Conservation (phyloP, 768 basidiomycete genomes). For the Lenzites betulinus region DNA sequence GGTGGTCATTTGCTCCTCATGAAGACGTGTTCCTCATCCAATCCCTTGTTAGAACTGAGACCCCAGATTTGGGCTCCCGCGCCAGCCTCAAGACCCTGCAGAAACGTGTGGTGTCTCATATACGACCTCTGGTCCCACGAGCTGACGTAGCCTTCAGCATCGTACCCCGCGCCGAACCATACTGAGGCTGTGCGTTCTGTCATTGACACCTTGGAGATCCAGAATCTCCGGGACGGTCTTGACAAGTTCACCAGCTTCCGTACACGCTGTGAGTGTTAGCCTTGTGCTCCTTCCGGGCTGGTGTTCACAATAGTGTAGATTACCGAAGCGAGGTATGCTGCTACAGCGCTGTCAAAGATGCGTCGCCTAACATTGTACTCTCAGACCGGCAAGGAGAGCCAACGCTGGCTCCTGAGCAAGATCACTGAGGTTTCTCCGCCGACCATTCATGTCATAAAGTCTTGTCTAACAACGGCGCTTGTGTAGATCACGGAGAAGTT, state of each 20-base stretch:
- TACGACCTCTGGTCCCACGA: constrained; percentile 17
- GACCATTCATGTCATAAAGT: not conserved
- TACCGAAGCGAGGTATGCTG: constrained; percentile 71
- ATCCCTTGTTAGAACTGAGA: constrained; percentile 62
- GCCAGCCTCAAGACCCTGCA: constrained; percentile 39
- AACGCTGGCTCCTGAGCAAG: constrained; percentile 72
- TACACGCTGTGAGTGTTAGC: constrained; percentile 60
- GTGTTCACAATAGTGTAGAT: constrained; percentile 40
- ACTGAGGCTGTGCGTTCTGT: constrained; percentile 61
- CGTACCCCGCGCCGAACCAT: constrained; percentile 61
- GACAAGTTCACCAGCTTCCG: constrained; percentile 69
- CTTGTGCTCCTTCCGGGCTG: constrained; percentile 3
- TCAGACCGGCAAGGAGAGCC: constrained; percentile 75
- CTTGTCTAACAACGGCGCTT: constrained; percentile 9
- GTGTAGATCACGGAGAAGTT: constrained; percentile 63
- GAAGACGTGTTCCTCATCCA: constrained; percentile 2
- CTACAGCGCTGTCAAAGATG: not conserved
- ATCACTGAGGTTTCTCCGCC: constrained; percentile 55
- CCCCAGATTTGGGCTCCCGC: constrained; percentile 56
- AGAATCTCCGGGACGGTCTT: constrained; percentile 65
- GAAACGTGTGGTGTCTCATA: constrained; percentile 40
- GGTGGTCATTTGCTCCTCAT: constrained; percentile 9
- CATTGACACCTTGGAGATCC: constrained; percentile 64
- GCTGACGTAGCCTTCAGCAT: constrained; percentile 38
- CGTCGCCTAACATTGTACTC: not conserved